Evolutionary conservation across 177 flowering plant genomes (phyloP).

Genomic region (Vitis hybrid): DNA sequence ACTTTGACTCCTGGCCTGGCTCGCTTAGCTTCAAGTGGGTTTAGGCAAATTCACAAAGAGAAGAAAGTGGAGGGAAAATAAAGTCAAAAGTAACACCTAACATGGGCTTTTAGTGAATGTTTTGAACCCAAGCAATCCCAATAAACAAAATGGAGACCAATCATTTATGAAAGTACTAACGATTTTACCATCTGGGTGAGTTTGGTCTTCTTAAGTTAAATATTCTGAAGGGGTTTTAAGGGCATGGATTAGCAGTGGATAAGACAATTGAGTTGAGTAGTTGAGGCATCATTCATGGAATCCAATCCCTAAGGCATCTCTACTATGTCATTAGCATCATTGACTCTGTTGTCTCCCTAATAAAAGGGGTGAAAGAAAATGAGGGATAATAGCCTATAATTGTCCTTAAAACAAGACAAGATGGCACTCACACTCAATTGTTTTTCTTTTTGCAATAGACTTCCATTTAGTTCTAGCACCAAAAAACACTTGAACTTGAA

Average conservation of each 20-base stretch:
- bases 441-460: not conserved
- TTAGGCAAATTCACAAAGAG: constrained; percentile 1
- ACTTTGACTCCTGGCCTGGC: constrained; percentile 21
- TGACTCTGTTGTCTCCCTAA: constrained; percentile 6
- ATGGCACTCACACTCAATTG: not conserved
- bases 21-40: not conserved
- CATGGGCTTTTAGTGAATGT: not conserved
- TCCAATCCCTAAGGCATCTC: constrained; percentile 8
- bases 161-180: constrained; percentile 8
- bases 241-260: constrained; percentile 7
- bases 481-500: not conserved
- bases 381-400: constrained; percentile 13
- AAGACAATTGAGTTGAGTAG: constrained; percentile 4
- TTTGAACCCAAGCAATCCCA: not conserved
- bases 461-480: not conserved
- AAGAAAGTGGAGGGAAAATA: not conserved
- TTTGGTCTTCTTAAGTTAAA: not conserved
- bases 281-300: constrained; percentile 15
- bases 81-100: constrained; percentile 5
- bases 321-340: constrained; percentile 15
- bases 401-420: constrained; percentile 2
- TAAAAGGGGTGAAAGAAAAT: not conserved
- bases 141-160: constrained; percentile 6
- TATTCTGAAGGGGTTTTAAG: not conserved
- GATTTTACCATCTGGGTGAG: constrained; percentile 13